phyloP scores from a whole-genome alignment of 1,284 basidiomycete species.

The Papiliotrema flavescens region DNA sequence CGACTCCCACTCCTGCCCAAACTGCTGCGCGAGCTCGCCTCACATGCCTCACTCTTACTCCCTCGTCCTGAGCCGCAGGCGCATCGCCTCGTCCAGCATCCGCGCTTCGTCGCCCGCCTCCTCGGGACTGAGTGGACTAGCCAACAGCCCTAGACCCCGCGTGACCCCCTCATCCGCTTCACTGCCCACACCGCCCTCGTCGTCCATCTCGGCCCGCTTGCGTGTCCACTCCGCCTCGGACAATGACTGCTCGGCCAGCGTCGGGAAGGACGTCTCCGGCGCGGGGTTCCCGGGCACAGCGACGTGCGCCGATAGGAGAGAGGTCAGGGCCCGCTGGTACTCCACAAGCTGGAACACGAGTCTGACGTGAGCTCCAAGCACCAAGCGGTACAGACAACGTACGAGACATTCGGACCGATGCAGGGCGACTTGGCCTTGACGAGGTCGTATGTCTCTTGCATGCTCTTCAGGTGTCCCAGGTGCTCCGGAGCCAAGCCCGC shows the following conservation, averaged over 20 bases:
- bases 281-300: slow-evolving; percentile 21
- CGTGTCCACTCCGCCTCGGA: slow-evolving; percentile 80
- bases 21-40: too few species aligned
- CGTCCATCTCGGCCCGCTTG: slow-evolving; percentile 63
- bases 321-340: slow-evolving; percentile 75
- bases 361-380: slow-evolving; percentile 50
- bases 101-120: slow-evolving; percentile 33
- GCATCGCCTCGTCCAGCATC: slow-evolving; percentile 37
- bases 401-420: slow-evolving; percentile 95
- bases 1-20: too few species aligned
- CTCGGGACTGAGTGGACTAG: slow-evolving; percentile 12
- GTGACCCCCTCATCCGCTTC: slow-evolving; percentile 63
- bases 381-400: slow-evolving; percentile 48
- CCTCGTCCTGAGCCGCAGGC: slow-evolving; percentile 9
- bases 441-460: slow-evolving; percentile 89
- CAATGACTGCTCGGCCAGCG: slow-evolving; percentile 57
- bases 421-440: slow-evolving; percentile 84
- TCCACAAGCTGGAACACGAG: slow-evolving; percentile 95
- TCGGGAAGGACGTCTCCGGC: slow-evolving; percentile 32
- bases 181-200: slow-evolving; percentile 63
- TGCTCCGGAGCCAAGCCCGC: slow-evolving; percentile 63
- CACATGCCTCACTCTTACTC: too few species aligned
- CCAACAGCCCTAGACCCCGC: slow-evolving; percentile 57
- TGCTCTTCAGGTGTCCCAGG: slow-evolving; percentile 67
- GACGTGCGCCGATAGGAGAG: slow-evolving; percentile 54